Conservation (phyloP, 2,329 filamentous ascomycete genomes). For the Dothiorella sarmentorum region DNA sequence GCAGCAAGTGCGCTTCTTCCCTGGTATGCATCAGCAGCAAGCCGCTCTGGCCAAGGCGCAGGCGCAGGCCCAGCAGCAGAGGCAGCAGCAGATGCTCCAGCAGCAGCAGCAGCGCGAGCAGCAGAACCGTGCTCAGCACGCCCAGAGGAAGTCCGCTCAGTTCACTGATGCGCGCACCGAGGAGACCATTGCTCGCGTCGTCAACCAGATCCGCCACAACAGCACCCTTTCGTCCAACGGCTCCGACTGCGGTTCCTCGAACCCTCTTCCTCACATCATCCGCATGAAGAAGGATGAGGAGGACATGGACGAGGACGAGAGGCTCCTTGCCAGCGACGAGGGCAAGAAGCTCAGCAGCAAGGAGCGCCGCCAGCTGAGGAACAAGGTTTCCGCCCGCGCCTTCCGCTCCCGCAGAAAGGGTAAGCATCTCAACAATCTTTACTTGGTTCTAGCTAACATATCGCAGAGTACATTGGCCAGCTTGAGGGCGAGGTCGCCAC, state of each 20-base stretch:
- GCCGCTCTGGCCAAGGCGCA: conserved; percentile 54
- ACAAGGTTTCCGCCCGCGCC: conserved; percentile 96
- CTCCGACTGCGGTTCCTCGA: conserved; percentile 42
- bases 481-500: conserved; percentile 83
- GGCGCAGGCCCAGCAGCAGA: conserved; percentile 42
- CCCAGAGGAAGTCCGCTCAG: conserved; percentile 33
- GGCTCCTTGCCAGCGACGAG: conserved; percentile 89
- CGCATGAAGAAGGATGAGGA: conserved; percentile 89
- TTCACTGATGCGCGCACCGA: conserved; percentile 55
- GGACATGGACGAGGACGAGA: conserved; percentile 98
- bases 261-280: conserved; percentile 62
- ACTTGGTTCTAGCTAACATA: conserved; percentile 46
- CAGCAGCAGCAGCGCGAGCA: conserved; percentile 34
- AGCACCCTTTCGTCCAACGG: conserved; percentile 58
- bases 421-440: conserved; percentile 47
- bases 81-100: conserved; percentile 55
- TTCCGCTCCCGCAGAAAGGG: conserved; percentile 98
- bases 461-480: conserved; percentile 88
- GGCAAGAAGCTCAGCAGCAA: conserved; percentile 99
- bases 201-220: conserved; percentile 84
- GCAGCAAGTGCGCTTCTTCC: conserved; percentile 71
- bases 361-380: conserved; percentile 92
- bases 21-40: conserved; percentile 88
- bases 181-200: conserved; percentile 87
- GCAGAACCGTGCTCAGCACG: conserved; percentile 27